phyloP scores from a whole-genome alignment of 768 basidiomycete genomes.

The Agrocybe praecox region DNA sequence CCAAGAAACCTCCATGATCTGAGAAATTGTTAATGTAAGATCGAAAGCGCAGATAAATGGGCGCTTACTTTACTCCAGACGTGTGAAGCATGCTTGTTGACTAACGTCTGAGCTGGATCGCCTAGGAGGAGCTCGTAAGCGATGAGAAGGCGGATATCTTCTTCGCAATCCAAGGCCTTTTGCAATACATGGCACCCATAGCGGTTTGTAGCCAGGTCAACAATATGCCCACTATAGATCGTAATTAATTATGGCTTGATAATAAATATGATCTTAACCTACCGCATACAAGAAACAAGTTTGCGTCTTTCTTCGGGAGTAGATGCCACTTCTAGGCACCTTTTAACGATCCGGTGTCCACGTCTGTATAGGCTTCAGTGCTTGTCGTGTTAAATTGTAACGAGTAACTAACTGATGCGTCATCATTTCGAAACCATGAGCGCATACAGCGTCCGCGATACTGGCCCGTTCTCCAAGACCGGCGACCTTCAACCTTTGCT shows the following conservation, averaged over 20 bases:
- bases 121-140: slow-evolving; percentile 84
- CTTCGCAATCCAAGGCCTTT: slow-evolving; percentile 91
- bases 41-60: not conserved
- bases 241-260: not conserved
- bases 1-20: slow-evolving; percentile 94
- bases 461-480: slow-evolving; percentile 75
- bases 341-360: slow-evolving; percentile 89
- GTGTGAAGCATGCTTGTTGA: slow-evolving; percentile 90
- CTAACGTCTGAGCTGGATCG: slow-evolving; percentile 83
- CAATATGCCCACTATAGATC: slow-evolving; percentile 69
- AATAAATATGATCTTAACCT: slow-evolving; percentile 9
- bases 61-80: slow-evolving; percentile 83
- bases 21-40: slow-evolving; percentile 2
- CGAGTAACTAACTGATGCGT: slow-evolving; percentile 62
- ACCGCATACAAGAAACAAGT: slow-evolving; percentile 89
- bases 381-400: slow-evolving; percentile 5
- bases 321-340: slow-evolving; percentile 81
- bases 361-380: slow-evolving; percentile 51
- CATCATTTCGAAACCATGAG: slow-evolving; percentile 91
- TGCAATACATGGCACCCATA: slow-evolving; percentile 90
- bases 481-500: slow-evolving; percentile 89
- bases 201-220: slow-evolving; percentile 86
- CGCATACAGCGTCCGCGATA: slow-evolving; percentile 86
- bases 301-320: slow-evolving; percentile 75
- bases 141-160: slow-evolving; percentile 80